Base-by-base conservation (phyloP, 306 rosid genomes). In the Rosa multiflora region DNA sequence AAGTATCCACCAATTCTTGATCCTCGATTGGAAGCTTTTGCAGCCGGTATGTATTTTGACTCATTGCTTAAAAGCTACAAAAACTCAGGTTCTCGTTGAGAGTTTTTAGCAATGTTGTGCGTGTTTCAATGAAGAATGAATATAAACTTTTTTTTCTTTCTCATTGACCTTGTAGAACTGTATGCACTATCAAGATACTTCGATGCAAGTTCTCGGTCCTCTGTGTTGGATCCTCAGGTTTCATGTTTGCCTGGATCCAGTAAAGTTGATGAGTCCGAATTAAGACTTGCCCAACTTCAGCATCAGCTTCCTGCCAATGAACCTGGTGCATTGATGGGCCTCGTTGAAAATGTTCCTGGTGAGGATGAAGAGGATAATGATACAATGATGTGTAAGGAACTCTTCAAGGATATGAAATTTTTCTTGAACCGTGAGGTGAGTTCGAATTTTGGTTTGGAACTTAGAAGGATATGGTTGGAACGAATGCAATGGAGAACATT, bases 371-470 rank as follows among this genome's bases (percentile, higher is more conserved):
- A 88, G 71, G 96, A 93, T 82, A 86, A 83, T 48, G 97, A 92
- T 80, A 93, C 97, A 72, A 80, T 51, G 75, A 85, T 86, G 82
- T 95, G 97, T 70, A 93, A 88, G 85, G 85, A 78, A 26, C 97
- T 95, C 83, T 92, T 95, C 67, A 86, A 74, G 89, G 75, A 89
- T 84, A 81, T 88, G 94, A 93, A 91, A 70, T 88, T 93, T 88
- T 95, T 91, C 89, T 77, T 93, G 86, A 91, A 94, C 87, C 91
- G 98, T 46, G 99, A 95, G 98, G 98, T 93, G 79, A 75, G 91
- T 70, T 46, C 17, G 43, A 32, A 20, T 72, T 20, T 70, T 21
- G 32, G n/a, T 39, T 62, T 67, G 18, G 5, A 42, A 46, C 46
- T 40, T 75, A 8, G 42, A 5, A 39, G 74, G 35, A 9, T 3